phyloP scores from a whole-genome alignment of 768 basidiomycete species.

The Termitomyces bulborhizus region DNA sequence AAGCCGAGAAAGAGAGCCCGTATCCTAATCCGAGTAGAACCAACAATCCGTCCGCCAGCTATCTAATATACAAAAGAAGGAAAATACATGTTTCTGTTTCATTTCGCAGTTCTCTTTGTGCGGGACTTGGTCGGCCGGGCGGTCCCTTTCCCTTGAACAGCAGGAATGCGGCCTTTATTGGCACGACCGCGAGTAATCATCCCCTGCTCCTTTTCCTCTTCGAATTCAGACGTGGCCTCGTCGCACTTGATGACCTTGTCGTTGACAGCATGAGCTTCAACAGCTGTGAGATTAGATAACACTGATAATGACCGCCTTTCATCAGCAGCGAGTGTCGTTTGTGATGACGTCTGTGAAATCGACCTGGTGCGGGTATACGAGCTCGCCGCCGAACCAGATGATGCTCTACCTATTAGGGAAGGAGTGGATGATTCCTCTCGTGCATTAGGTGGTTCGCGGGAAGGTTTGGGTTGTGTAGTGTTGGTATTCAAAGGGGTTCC shows the following conservation, averaged over 20 bases:
- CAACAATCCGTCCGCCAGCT: slow-evolving; percentile 3
- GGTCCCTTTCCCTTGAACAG: slow-evolving; percentile 2
- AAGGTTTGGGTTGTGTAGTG: neutral
- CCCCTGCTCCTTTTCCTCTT: slow-evolving; percentile 17
- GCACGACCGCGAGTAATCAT: slow-evolving; percentile 35
- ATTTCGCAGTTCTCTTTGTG: slow-evolving; percentile 8
- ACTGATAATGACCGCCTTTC: slow-evolving; percentile 32
- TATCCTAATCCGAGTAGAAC: neutral
- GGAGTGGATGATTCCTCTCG: slow-evolving; percentile 4
- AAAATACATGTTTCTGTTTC: slow-evolving; percentile 7
- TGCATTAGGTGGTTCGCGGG: neutral
- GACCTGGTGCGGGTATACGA: slow-evolving; percentile 32
- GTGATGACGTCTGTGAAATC: slow-evolving; percentile 31
- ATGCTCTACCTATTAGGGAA: slow-evolving; percentile 2
- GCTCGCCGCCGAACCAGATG: slow-evolving; percentile 6
- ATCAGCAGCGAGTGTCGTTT: slow-evolving; percentile 26
- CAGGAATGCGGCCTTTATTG: slow-evolving; percentile 9
- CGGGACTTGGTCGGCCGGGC: slow-evolving; percentile 5
- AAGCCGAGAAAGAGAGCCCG: neutral
- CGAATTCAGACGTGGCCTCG: slow-evolving; percentile 6
- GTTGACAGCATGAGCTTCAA: slow-evolving; percentile 17
- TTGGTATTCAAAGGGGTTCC: neutral
- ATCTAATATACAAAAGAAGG: neutral
- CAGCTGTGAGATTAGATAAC: slow-evolving; percentile 30
- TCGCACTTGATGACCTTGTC: slow-evolving; percentile 18